Conservation (phyloP, 1,139 yeast species). For the Candida sanyaensis region DNA sequence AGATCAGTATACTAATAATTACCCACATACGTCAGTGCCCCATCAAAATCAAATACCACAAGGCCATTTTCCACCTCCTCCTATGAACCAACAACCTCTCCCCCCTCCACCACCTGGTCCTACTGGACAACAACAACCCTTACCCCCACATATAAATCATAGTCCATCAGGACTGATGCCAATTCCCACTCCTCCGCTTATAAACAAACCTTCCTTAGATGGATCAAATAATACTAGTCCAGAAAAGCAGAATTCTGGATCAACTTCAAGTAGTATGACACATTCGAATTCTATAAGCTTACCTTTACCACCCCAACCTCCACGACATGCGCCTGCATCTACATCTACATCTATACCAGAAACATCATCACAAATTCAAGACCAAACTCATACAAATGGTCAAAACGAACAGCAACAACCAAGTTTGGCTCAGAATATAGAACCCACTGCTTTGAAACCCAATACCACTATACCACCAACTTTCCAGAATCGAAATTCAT, state of each 20-base stretch:
- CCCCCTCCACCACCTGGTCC: slow-evolving; percentile 7
- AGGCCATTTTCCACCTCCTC: slow-evolving; percentile 2
- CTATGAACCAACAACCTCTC: background rate
- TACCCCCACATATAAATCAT: background rate
- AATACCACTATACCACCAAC: slow-evolving; percentile 1
- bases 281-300: slow-evolving; percentile 5
- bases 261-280: background rate
- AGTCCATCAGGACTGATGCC: slow-evolving; percentile 3
- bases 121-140: slow-evolving; percentile 4
- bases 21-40: slow-evolving; percentile 1
- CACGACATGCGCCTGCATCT: slow-evolving; percentile 3
- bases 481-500: slow-evolving; percentile 1
- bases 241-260: background rate
- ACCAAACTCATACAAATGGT: no score
- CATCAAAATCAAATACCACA: background rate
- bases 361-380: no score
- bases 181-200: slow-evolving; percentile 7
- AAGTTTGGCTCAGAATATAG: slow-evolving; percentile 2
- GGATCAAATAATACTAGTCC: slow-evolving; percentile 8
- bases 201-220: slow-evolving; percentile 1
- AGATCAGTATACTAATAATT: background rate
- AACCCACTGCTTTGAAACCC: slow-evolving; percentile 1
- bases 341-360: background rate
- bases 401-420: slow-evolving; percentile 5
- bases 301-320: slow-evolving; percentile 13